phyloP scores from a whole-genome alignment of 169 alveolate species.

The Plasmodium cynomolgi region DNA sequence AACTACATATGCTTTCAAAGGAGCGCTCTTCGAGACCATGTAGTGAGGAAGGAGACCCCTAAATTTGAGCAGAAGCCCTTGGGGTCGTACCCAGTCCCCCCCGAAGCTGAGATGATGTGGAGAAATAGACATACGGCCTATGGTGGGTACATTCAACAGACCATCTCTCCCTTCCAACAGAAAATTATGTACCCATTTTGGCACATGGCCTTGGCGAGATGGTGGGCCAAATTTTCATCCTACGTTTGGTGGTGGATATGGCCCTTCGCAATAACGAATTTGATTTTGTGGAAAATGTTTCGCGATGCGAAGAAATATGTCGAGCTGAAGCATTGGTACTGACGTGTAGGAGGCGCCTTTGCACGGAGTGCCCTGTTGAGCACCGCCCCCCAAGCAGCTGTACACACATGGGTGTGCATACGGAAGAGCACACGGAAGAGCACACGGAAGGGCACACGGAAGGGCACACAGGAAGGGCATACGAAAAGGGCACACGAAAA shows the following conservation, averaged over 20 bases:
- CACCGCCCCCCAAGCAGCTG: neutral
- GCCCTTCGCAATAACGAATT: conserved; percentile 79
- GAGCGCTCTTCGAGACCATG: conserved; percentile 16
- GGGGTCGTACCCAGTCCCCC: conserved; percentile 90
- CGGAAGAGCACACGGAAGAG: neutral
- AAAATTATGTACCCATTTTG: conserved; percentile 88
- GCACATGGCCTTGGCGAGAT: conserved; percentile 91
- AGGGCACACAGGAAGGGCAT: no score
- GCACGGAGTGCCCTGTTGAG: neutral
- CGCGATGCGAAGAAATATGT: conserved; percentile 72
- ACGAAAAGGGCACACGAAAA: neutral
- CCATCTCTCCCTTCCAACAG: conserved; percentile 90
- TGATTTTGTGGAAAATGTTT: conserved; percentile 69
- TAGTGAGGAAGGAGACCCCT: conserved; percentile 79
- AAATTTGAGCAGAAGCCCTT: conserved; percentile 86
- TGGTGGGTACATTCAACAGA: conserved; percentile 90
- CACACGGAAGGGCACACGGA: no score
- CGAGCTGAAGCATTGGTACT: conserved; percentile 61
- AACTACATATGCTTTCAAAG: conserved; percentile 54
- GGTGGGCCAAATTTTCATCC: conserved; percentile 86
- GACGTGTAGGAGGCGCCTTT: neutral
- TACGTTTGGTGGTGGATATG: conserved; percentile 85
- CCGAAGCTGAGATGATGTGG: conserved; percentile 91
- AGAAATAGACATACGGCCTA: conserved; percentile 86
- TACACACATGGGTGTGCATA: neutral